Base-by-base conservation (phyloP, 371 early-diverging fungal genomes). In the Encephalitozoon romaleae region DNA sequence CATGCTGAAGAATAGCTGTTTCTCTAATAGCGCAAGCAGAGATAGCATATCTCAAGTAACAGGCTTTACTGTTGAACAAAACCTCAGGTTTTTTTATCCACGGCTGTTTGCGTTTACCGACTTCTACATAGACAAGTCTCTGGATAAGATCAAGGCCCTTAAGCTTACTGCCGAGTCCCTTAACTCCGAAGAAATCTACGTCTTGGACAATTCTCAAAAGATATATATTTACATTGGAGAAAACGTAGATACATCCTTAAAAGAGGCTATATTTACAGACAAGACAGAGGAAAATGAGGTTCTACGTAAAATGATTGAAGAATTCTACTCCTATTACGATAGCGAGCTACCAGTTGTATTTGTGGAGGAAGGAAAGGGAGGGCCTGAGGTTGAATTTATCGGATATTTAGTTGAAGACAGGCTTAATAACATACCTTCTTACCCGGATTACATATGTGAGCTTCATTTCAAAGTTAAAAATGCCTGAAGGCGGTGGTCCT, bases 81-180 rank as follows among this genome's bases (percentile, higher is more conserved):
- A 38, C 28, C 55, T 86, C 1, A 65, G 83, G 25, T 78, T 76
- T 75, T 83, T 84, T 69, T 86, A 86, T 76, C 86, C 86, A 15
- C 28, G 83, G 2, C 41, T 84, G 32, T 64, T 86, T 47, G 53
- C 67, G 23, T 70, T 86, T 18, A 76, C 81, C 32, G 81, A 83
- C 28, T 84, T 78, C 59, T 83, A 76, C 64, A 74, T 72, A 8
- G 75, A 79, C 23, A 39, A 73, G 5, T 49, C 43, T 39, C 28
- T 81, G 9, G 65, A 77, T 15, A 47, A 69, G 26, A 70, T 80
- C 9, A 66, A 69, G n/a, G 64, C 52, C 18, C 69, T 82, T 25
- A 65, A 74, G 49, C 63, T 84, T n/a, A 77, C 53, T 63, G 51
- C 63, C 49, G 53, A 67, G 9, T 63, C 43, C 15, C 55, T 86